Percentiles rank a stretch among this genome's conserved stretches.
These are phyloP conservation scores for Populus hybrid DNA, from an alignment of 441 rosid species.

Conservation along the genomic window DNA sequence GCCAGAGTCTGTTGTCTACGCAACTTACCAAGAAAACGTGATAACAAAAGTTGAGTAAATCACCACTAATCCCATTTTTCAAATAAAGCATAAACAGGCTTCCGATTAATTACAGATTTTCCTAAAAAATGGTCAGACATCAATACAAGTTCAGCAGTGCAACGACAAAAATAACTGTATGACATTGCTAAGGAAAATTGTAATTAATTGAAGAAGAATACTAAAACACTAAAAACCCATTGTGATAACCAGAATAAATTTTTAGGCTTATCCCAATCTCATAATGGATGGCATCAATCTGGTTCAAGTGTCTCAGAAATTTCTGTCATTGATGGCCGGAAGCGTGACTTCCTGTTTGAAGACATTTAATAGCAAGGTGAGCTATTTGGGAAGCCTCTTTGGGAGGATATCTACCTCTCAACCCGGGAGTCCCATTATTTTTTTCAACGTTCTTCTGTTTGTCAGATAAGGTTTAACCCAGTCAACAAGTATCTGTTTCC, in stretches of 20 bases:
- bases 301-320: neutral
- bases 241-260: neutral
- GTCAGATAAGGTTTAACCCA: neutral
- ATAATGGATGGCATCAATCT: neutral
- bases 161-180: too few species aligned
- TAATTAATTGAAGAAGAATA: neutral
- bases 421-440: neutral
- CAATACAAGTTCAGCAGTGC: neutral
- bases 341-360: accelerated
- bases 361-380: neutral
- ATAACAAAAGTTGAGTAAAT: neutral
- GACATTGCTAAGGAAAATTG: neutral
- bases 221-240: neutral
- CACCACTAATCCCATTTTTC: neutral
- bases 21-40: neutral
- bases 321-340: neutral
- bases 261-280: neutral
- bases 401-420: neutral
- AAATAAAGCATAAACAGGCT: neutral
- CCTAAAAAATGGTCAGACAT: neutral
- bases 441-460: neutral
- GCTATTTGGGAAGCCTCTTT: neutral
- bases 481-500: neutral
- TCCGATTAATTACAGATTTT: neutral
- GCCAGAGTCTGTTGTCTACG: too few species aligned